Conservation (phyloP, 2,329 filamentous ascomycete genomes). For the Cyphellophora attinorum region DNA sequence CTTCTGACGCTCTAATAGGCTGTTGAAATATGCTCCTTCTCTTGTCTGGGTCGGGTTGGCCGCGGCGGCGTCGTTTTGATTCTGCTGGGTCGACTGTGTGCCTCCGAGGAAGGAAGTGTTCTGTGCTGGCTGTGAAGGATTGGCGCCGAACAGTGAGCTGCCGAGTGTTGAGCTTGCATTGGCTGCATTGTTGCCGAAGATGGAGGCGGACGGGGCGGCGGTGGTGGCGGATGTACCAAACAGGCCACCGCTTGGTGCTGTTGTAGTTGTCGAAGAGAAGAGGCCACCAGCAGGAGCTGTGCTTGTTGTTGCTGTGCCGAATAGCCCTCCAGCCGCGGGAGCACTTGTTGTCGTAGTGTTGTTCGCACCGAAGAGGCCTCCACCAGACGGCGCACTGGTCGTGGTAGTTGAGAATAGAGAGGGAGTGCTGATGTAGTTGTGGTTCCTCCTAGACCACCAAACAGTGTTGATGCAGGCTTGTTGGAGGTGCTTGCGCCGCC, state of each 20-base stretch:
- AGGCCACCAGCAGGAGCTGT: background rate
- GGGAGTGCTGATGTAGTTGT: conserved; percentile 2
- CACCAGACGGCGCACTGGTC: conserved; percentile 1
- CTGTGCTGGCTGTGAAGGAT: conserved; percentile 7
- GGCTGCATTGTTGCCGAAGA: background rate
- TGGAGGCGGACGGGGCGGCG: conserved; percentile 9
- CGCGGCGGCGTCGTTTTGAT: conserved; percentile 5
- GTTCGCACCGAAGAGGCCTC: conserved; percentile 1
- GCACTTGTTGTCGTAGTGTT: conserved; percentile 5
- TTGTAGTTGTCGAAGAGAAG: background rate
- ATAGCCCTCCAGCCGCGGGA: conserved; percentile 5
- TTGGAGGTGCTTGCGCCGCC: background rate
- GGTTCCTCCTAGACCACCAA: conserved; percentile 2
- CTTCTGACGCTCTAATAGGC: conserved; percentile 52
- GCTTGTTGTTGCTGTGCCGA: conserved; percentile 1
- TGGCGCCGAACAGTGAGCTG: conserved; percentile 10
- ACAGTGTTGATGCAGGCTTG: background rate
- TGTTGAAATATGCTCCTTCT: conserved; percentile 53
- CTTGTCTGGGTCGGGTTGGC: conserved; percentile 7
- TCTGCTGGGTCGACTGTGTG: conserved; percentile 3
- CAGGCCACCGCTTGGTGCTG: too few species aligned
- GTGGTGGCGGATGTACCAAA: conserved; percentile 9
- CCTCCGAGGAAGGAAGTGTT: conserved; percentile 1
- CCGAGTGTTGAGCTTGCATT: too few species aligned
- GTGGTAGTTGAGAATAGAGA: conserved; percentile 7